These are phyloP conservation scores for Moesziomyces parantarcticus DNA, from an alignment of 1,284 basidiomycete genomes.

Conservation along the genomic window DNA sequence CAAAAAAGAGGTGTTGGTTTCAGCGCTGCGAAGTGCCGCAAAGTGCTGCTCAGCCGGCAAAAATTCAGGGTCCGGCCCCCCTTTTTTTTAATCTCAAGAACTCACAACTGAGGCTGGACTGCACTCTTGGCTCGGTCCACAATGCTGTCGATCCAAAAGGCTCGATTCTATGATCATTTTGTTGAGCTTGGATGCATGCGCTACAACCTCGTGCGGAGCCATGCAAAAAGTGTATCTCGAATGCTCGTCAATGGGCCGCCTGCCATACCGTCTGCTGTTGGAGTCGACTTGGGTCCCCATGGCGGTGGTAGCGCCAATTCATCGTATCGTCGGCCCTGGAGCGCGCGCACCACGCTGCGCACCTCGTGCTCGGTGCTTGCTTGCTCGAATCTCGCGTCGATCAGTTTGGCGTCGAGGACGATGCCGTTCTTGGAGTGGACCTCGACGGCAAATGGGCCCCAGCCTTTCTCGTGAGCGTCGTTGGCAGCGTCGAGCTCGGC, in stretches of 20 bases:
- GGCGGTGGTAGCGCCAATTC: slow-evolving; percentile 44
- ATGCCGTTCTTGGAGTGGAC: slow-evolving; percentile 48
- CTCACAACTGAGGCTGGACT: too few species aligned
- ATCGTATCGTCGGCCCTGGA: slow-evolving; percentile 45
- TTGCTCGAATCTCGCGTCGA: slow-evolving; percentile 21
- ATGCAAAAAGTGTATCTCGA: slow-evolving; percentile 10
- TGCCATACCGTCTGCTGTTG: neutral
- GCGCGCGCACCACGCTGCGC: slow-evolving; percentile 3
- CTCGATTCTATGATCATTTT: neutral
- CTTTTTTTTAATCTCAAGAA: too few species aligned
- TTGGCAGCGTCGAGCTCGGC: slow-evolving; percentile 11
- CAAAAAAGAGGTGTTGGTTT: too few species aligned
- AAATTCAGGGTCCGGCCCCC: too few species aligned
- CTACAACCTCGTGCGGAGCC: slow-evolving; percentile 21
- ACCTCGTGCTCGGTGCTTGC: slow-evolving; percentile 18
- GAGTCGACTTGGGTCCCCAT: slow-evolving; percentile 25
- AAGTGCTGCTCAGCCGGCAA: too few species aligned
- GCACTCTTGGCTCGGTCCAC: neutral
- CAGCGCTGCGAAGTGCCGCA: too few species aligned
- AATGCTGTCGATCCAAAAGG: neutral
- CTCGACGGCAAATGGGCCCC: slow-evolving; percentile 35
- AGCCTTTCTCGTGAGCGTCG: neutral
- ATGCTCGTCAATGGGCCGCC: neutral
- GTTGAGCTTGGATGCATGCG: too few species aligned
- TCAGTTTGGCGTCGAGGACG: slow-evolving; percentile 38